Evolutionary conservation across 768 basidiomycete species (phyloP), one percentile per base, ranked within the genome.

Genomic region (Russula virescens): DNA sequence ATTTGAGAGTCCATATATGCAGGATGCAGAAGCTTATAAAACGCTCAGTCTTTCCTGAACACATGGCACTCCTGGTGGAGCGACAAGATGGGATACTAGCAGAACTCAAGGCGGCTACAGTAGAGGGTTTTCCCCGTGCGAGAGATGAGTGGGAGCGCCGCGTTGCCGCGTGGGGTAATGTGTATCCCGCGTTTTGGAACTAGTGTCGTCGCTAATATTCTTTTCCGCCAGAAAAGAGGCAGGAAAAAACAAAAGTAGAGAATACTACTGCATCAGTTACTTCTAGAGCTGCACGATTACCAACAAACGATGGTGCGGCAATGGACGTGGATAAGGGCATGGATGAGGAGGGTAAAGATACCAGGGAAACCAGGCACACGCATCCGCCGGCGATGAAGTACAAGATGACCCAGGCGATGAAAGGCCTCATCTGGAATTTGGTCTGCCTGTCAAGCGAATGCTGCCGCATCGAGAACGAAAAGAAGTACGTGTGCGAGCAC

Each of bases 371-470:
- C 28, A 62, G 60, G 62, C 76, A 78, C n/a, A 70, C 78, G 16
- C 85, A 88, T 45, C 84, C 88, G 47, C 91, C 93, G 0, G 76
- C 79, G 68, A 88, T 88, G 75, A 86, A 85, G 73, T 96, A 88
- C 71, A 75, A 86, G 5, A 74, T 93, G 77, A 91, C 88, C 43
- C 92, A 94, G 61, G 71, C 73, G 63, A 91, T 95, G 89, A 90
- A 91, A 77, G 73, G 73, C 45, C 81, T 84, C 31, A 83, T 94
- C 65, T 94, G 89, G 89, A 81, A 87, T 72, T 77, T 93, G 8
- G 89, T 91, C 58, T 78, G 85, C 71, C 70, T 94, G 61, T 92
- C 89, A 71, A 92, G 93, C 69, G 89, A 92, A 75, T 86, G 86
- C 58, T 91, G 88, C 73, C 78, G 88, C 62, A 71, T 81, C 63